Base-by-base conservation (phyloP, 352 stramenopile genomes). In the Phytophthora boehmeriae region DNA sequence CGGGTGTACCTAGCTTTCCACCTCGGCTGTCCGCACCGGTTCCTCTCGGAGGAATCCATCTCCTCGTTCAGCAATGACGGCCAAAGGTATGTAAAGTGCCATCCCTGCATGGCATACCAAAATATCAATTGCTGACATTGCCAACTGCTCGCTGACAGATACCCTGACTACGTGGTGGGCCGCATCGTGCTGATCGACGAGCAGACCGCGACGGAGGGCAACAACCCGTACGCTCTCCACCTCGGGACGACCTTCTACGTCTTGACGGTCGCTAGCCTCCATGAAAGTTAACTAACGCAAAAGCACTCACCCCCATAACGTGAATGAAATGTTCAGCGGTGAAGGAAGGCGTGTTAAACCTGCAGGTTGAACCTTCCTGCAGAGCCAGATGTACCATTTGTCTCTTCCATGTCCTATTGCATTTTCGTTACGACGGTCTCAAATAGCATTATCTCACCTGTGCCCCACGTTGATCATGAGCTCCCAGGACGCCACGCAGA, bases 111-210 rank as follows among this genome's bases (percentile, higher is more conserved):
- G 3, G 13, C 32, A 19, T 36, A 5, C 34, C 63, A 36, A 67
- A 38, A 14, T 19, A 35, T 50, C 36, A 45, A 36, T 13, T 71
- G 19, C 23, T 52, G 20, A 56, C 8, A 25, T 16, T 11, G 50
- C 11, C 14, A 42, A 14, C 5, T 50, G 50, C 47, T 28, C 9
- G 38, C 55, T 62, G 4, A 16, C 45, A 96, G 87, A 68, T 96
- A 95, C 63, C 88, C 88, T 0, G 88, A 96, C 66, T 96, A 93
- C 60, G 87, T 96, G 20, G 75, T 96, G 50, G 88, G 88, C 2
- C 86, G 86, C 52, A 95, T 96, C 53, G 84, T 96, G 62, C 69
- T 94, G 23, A 95, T 96, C 46, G 88, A 96, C 67, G 84, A 95
- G 65, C 86, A 93, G 48, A 76, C 80, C n/a, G 84, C 88, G 32